A percentile compares a stretch with the other conserved stretches of the same genome.
Evolutionary conservation across 306 rosid genomes (phyloP).

Genomic region (Heteromeles arbutifolia): DNA sequence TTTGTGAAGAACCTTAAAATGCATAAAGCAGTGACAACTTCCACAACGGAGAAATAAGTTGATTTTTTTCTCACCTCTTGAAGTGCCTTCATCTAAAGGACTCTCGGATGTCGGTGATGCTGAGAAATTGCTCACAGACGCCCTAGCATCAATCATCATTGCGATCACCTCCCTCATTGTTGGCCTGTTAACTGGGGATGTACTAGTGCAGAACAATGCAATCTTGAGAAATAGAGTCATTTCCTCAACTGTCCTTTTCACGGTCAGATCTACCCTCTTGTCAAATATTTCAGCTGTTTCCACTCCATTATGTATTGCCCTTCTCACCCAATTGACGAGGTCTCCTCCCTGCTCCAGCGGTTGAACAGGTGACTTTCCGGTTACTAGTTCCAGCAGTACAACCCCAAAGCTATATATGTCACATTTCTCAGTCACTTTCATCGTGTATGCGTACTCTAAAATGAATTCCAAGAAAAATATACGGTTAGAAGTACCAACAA

Average conservation of each 20-base stretch:
- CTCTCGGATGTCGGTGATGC: constrained; percentile 58
- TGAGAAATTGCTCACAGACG: constrained; percentile 41
- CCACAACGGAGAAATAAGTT: background rate
- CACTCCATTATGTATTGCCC: constrained; percentile 35
- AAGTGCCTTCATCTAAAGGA: constrained; percentile 46
- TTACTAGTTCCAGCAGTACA: constrained; percentile 63
- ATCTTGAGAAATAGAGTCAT: constrained; percentile 71
- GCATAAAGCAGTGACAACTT: too few species aligned
- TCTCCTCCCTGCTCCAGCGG: constrained; percentile 80
- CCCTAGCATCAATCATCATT: constrained; percentile 66
- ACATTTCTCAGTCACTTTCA: constrained; percentile 79
- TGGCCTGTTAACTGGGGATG: constrained; percentile 69
- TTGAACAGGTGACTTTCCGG: constrained; percentile 68
- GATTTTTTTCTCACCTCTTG: constrained; percentile 42
- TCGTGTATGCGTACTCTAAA: constrained; percentile 77
- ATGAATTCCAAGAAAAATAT: constrained; percentile 19
- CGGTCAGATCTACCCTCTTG: constrained; percentile 46
- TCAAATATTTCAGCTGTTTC: constrained; percentile 49
- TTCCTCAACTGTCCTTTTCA: constrained; percentile 42
- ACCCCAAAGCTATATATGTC: constrained; percentile 82
- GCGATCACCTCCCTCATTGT: constrained; percentile 81
- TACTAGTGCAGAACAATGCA: constrained; percentile 66
- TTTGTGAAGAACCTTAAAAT: too few species aligned
- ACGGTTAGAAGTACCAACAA: constrained; percentile 5
- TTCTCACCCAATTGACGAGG: constrained; percentile 60